A percentile compares a stretch with the other conserved stretches of the same genome.
Conservation (phyloP, 768 basidiomycete genomes). For the Vararia minispora region DNA sequence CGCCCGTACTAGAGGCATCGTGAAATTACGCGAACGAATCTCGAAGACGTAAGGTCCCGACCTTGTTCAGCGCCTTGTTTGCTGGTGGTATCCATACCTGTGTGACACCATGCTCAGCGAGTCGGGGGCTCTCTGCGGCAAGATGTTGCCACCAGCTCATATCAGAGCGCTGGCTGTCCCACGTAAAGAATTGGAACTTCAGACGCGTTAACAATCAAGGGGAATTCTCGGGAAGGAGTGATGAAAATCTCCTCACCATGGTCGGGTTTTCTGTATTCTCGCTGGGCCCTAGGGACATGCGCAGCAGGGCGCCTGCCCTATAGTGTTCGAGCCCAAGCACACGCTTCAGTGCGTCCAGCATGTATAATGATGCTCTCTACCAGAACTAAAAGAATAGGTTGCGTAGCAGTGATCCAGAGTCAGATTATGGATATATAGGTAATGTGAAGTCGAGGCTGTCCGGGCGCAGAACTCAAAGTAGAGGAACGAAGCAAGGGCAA, state of each 20-base stretch:
- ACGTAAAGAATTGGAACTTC: slow-evolving; percentile 79
- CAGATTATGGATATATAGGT: no score
- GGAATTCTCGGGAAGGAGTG: not conserved
- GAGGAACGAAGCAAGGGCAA: no score
- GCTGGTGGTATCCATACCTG: slow-evolving; percentile 81
- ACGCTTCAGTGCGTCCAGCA: no score
- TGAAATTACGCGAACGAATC: not conserved
- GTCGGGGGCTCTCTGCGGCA: slow-evolving; percentile 47
- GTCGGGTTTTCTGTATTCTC: slow-evolving; percentile 40
- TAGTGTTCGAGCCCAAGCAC: no score
- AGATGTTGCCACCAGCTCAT: slow-evolving; percentile 79
- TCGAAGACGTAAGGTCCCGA: slow-evolving; percentile 15
- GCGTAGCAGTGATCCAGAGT: no score
- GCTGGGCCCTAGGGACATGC: slow-evolving; percentile 53
- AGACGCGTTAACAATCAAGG: slow-evolving; percentile 1
- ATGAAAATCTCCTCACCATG: slow-evolving; percentile 37
- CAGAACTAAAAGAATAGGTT: no score
- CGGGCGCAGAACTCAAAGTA: no score
- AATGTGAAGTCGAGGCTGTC: no score
- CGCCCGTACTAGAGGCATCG: slow-evolving; percentile 40
- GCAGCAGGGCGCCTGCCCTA: slow-evolving; percentile 32
- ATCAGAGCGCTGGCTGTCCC: slow-evolving; percentile 47
- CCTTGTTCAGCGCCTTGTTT: slow-evolving; percentile 62
- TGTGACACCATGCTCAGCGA: slow-evolving; percentile 62
- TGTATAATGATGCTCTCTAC: no score